Base-by-base conservation (phyloP, 768 basidiomycete genomes). In the Amanita rubescens region DNA sequence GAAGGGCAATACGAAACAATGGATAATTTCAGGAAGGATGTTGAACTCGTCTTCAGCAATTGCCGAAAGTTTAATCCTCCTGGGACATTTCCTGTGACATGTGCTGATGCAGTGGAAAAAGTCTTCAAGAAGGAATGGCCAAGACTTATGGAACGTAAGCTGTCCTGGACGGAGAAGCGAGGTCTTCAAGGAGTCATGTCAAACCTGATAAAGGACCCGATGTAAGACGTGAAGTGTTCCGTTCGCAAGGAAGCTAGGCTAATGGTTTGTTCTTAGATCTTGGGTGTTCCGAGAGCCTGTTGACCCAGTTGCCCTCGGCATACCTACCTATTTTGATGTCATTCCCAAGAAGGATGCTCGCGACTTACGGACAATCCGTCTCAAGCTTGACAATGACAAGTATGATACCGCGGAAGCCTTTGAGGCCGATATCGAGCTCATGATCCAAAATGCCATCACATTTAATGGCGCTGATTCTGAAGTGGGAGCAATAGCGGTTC, bases 61-160 rank as follows among this genome's bases (percentile, higher is more conserved):
- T 97, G 94, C 67, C 84, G 91, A 30, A 77, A 83, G 59, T 99
- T 98, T 77, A 99, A 99, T 62, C 88, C 89, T 15, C 80, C 85
- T 5, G 80, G 75, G 17, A 90, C 91, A 0, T 85, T 81, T 57
- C 87, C 91, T 3, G 75, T 80, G 44, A 71, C 75, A 24, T 87
- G 84, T 58, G 89, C 89, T 3, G 84, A 88, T 50, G 67, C 70
- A 3, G 76, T 94, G 12, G 93, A 97, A 68, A 80, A 73, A 45
- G 75, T 67, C 6, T 94, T 86, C 73, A 84, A 83, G 69, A 85
- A 80, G 63, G 93, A 97, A 65, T 98, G 96, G 94, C 65, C 78
- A 15, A 91, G 89, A 66, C 76, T 71, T 1, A 75, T 75, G 64
- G 86, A 87, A 63, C 81, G 70, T 59, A 91, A 85, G 67, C 75